phyloP scores from a whole-genome alignment of 176 grass and related monocot genomes.

The Hsuehochloa calcarea region DNA sequence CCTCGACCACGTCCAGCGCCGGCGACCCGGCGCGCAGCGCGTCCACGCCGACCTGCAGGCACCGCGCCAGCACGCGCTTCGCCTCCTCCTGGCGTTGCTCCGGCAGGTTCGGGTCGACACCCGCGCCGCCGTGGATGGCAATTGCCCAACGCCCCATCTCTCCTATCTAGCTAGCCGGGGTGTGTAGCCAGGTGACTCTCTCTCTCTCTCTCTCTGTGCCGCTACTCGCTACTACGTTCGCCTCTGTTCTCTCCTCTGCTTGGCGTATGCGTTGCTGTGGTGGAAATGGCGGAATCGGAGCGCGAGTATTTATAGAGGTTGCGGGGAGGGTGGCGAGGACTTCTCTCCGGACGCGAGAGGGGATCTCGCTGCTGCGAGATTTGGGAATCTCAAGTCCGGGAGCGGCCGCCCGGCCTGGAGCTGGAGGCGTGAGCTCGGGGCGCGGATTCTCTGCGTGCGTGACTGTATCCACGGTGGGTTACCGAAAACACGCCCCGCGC shows the following conservation, averaged over 20 bases:
- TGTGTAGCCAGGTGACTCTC: background rate
- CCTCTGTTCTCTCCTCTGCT: background rate
- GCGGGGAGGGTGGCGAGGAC: background rate
- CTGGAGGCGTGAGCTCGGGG: background rate
- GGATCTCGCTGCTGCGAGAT: background rate
- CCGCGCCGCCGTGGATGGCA: slow-evolving; percentile 85
- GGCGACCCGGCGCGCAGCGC: slow-evolving; percentile 21
- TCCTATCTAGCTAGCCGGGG: background rate
- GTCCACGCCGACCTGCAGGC: slow-evolving; percentile 63
- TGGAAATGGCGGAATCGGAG: background rate
- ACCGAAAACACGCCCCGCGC: background rate
- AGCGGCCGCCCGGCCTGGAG: background rate
- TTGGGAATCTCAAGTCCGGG: slow-evolving; percentile 31
- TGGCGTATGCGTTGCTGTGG: background rate
- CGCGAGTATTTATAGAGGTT: slow-evolving; percentile 47
- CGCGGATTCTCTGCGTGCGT: background rate
- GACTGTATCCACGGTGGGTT: background rate
- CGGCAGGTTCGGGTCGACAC: slow-evolving; percentile 84
- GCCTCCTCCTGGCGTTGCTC: slow-evolving; percentile 67
- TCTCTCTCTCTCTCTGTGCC: background rate
- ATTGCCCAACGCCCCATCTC: slow-evolving; percentile 85
- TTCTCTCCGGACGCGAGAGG: background rate
- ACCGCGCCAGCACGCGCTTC: slow-evolving; percentile 65
- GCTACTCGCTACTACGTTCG: background rate
- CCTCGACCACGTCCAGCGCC: slow-evolving; percentile 70